phyloP scores from a whole-genome alignment of 345 rosid species.

The Sonneratia caseolaris region DNA sequence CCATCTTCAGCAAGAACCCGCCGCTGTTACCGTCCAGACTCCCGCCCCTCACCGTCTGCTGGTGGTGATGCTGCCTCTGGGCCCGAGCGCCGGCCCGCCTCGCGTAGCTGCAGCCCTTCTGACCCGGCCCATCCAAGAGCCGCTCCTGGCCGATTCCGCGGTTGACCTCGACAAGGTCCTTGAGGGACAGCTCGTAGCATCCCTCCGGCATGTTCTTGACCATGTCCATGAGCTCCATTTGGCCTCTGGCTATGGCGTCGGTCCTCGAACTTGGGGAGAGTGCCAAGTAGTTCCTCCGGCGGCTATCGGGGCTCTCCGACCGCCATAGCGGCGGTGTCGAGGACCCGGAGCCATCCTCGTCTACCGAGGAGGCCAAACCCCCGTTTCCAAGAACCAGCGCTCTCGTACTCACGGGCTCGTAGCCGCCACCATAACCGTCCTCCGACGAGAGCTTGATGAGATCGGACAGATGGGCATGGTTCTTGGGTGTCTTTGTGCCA shows the following conservation, averaged over 20 bases:
- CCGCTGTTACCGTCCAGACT: slow-evolving; percentile 25
- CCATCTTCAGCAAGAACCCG: slow-evolving; percentile 67
- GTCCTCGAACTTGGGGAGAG: slow-evolving; percentile 64
- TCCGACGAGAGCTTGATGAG: neutral
- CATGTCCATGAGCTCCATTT: slow-evolving; percentile 93
- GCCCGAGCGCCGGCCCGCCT: neutral
- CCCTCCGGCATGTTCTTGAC: slow-evolving; percentile 83
- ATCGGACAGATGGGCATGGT: slow-evolving; percentile 23
- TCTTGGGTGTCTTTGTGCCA: slow-evolving; percentile 9
- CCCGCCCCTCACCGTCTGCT: slow-evolving; percentile 22
- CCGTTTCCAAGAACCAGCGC: slow-evolving; percentile 7
- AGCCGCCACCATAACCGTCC: neutral
- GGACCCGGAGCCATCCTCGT: slow-evolving; percentile 28
- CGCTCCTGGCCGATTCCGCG: neutral
- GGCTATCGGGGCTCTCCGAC: slow-evolving; percentile 32
- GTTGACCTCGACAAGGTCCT: slow-evolving; percentile 58
- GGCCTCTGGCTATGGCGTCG: slow-evolving; percentile 78
- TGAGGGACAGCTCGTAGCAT: slow-evolving; percentile 75
- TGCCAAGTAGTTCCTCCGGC: slow-evolving; percentile 32
- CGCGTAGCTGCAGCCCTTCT: neutral
- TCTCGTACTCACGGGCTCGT: slow-evolving; percentile 3
- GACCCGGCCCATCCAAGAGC: slow-evolving; percentile 9
- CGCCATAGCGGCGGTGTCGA: slow-evolving; percentile 67
- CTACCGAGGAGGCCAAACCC: neutral
- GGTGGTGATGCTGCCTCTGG: neutral